Evolutionary conservation across 306 rosid species (phyloP).

Genomic region (Rosa persica): DNA sequence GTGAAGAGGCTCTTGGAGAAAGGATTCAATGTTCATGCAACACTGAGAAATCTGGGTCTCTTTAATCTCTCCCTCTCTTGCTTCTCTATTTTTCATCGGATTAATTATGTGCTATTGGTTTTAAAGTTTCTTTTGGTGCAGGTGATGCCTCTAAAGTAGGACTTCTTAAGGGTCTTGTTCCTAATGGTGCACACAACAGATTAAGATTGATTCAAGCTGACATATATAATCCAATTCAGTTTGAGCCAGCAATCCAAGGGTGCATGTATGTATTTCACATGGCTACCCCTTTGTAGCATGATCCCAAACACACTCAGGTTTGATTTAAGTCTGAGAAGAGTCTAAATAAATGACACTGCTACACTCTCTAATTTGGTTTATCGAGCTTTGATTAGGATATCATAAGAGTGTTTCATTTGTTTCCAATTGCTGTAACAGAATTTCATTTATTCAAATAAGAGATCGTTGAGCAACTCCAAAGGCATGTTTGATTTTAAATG

Average conservation of each 20-base stretch:
- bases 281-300: constrained; percentile 20
- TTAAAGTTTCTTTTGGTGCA: not conserved
- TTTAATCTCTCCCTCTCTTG: not conserved
- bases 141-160: constrained; percentile 18
- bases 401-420: not conserved
- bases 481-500: not conserved
- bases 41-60: constrained; percentile 18
- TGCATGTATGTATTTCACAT: constrained; percentile 7
- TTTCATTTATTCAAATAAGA: not conserved
- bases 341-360: no score
- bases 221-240: constrained; percentile 1
- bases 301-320: constrained; percentile 11
- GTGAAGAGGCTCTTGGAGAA: constrained; percentile 17
- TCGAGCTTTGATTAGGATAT: no score
- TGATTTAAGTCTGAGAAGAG: no score
- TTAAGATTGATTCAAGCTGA: constrained; percentile 23
- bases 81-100: not conserved
- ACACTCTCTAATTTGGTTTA: no score
- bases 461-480: not conserved
- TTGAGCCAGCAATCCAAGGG: constrained; percentile 16
- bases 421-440: not conserved
- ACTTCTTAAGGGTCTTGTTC: constrained; percentile 17
- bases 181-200: not conserved
- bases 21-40: constrained; percentile 20
- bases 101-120: not conserved